Evolutionary conservation across 768 basidiomycete species (phyloP).

Genomic region (Daedaleopsis sinensis): DNA sequence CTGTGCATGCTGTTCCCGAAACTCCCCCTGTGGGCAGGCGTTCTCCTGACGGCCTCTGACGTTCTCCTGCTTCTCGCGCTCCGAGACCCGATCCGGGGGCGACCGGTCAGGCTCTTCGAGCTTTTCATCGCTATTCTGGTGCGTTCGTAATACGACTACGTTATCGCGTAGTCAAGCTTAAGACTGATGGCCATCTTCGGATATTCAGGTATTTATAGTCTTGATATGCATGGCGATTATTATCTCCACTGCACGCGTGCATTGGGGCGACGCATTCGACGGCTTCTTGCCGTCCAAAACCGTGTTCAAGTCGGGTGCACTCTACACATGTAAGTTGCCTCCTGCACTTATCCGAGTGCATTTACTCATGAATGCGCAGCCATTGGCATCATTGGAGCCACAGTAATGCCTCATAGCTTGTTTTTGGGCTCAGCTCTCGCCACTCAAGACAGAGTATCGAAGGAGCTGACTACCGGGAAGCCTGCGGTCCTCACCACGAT

Average conservation of each 20-base stretch:
- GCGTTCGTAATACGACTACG: constrained; percentile 22
- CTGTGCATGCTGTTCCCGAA: constrained; percentile 53
- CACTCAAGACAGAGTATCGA: constrained; percentile 72
- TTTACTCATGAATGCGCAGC: constrained; percentile 40
- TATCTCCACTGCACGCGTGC: constrained; percentile 66
- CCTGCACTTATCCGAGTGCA: constrained; percentile 20
- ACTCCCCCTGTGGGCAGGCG: constrained; percentile 51
- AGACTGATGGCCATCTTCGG: neutral
- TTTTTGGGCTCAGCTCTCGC: constrained; percentile 87
- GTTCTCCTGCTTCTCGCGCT: constrained; percentile 65
- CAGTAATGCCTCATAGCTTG: constrained; percentile 93
- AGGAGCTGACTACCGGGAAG: constrained; percentile 14
- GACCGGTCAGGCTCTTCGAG: constrained; percentile 73
- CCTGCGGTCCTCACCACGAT: constrained; percentile 1
- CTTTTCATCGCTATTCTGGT: constrained; percentile 64
- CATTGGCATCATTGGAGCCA: constrained; percentile 79
- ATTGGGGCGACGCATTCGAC: constrained; percentile 74
- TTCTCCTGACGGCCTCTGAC: constrained; percentile 51
- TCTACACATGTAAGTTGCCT: constrained; percentile 64
- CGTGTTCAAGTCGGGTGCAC: constrained; percentile 54
- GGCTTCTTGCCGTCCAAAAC: constrained; percentile 77
- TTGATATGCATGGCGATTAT: constrained; percentile 80
- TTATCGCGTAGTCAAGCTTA: constrained; percentile 10
- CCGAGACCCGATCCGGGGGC: constrained; percentile 67
- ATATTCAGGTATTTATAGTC: constrained; percentile 44